Conservation (phyloP, 2,329 filamentous ascomycete genomes). For the Colletotrichum cereale region DNA sequence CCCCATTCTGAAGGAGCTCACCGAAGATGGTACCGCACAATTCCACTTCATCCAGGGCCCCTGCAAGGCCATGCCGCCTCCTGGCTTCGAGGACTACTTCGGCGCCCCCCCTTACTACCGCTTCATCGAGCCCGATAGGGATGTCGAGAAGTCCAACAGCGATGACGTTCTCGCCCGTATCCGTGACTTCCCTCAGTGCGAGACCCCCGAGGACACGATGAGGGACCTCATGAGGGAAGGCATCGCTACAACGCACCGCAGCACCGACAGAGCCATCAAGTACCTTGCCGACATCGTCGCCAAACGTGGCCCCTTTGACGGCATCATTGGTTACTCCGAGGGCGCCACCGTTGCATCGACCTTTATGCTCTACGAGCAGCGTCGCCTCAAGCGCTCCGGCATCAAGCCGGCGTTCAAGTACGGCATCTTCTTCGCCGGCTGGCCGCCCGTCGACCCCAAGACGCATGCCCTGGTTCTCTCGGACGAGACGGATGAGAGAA, state of each 20-base stretch:
- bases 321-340: constrained; percentile 72
- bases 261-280: constrained; percentile 56
- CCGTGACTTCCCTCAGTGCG: constrained; percentile 65
- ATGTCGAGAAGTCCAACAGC: constrained; percentile 56
- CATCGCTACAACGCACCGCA: constrained; percentile 52
- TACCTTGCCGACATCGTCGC: constrained; percentile 60
- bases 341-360: constrained; percentile 68
- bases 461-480: constrained; percentile 59
- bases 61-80: constrained; percentile 62
- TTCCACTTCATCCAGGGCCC: constrained; percentile 67
- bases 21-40: constrained; percentile 58
- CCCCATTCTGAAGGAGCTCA: constrained; percentile 62
- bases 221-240: constrained; percentile 60
- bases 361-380: constrained; percentile 63
- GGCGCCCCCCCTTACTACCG: constrained; percentile 67
- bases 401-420: constrained; percentile 57
- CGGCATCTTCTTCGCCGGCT: constrained; percentile 65
- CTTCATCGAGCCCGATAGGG: constrained; percentile 65
- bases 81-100: constrained; percentile 69
- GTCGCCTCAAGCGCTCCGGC: constrained; percentile 45
- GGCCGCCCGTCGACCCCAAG: constrained; percentile 63
- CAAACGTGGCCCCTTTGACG: constrained; percentile 60
- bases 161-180: constrained; percentile 64
- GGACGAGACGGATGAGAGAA: constrained; percentile 62
- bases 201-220: constrained; percentile 68